Evolutionary conservation across 495 filamentous ascomycete genomes (phyloP), one percentile per base, ranked within the genome.

Genomic region (Podospora australis): DNA sequence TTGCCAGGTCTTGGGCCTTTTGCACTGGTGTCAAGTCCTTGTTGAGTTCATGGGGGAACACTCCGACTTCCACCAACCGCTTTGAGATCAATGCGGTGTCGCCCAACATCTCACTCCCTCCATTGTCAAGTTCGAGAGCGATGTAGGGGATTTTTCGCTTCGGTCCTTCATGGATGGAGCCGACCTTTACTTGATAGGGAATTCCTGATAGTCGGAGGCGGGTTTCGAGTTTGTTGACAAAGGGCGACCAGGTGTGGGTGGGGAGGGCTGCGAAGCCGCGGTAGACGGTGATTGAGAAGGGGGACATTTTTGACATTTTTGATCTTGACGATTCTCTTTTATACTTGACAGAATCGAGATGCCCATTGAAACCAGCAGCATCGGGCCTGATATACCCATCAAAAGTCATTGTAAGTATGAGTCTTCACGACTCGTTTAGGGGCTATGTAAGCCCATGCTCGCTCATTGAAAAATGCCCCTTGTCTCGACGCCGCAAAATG

Each of bases 101-200:
- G 14, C 48, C 42, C 0, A 70, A 48, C 7, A 59, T 32, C 20
- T 45, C 36, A 17, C 16, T 20, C 4, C 4, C 6, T 21, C 1
- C 8, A 6, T 20, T 9, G 32, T 4, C 4, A 17, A 24, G 16
- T 24, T 21, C 46, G 48, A 52, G 62, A 39, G 39, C 57, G 25
- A 78, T 30, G 56, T 84, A 86, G 3, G 81, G 82, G 20, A 84
- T 70, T 59, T 84, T 84, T 14, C 78, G 78, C 21, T 62, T 70
- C 0, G 81, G 81, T 1, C 64, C 73, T n/a, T 59, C 51, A 17
- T 28, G 32, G 0, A 62, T 39, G 0, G 72, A 75, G 0, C 80
- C 81, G 0, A 47, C 24, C 0, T 68, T 72, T 3, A 56, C 51
- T 2, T 36, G 44, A 60, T 86, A 84, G 0, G 63, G 35, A 10